Evolutionary conservation across 768 basidiomycete genomes (phyloP).

Genomic region (Multifurca ochricompacta): DNA sequence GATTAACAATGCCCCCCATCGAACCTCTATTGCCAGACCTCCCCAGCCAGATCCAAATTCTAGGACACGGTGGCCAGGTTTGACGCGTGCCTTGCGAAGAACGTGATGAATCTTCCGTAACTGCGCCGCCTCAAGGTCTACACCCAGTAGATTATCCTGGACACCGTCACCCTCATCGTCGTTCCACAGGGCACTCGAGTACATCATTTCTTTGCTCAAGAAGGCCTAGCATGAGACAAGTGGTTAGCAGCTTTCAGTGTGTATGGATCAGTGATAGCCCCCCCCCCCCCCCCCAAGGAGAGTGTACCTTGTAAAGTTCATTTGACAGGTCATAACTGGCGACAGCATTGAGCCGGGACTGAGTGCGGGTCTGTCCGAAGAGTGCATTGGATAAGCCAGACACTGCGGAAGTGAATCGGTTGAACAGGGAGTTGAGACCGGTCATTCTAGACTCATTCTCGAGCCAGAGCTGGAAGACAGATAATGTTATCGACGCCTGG

Average conservation of each 20-base stretch:
- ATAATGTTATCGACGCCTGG: too few relatives aligned
- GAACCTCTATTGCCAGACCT: slow-evolving; percentile 76
- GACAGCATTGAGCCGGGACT: slow-evolving; percentile 68
- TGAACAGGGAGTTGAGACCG: slow-evolving; percentile 23
- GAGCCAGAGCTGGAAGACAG: slow-evolving; percentile 27
- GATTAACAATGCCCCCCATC: slow-evolving; percentile 14
- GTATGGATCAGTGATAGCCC: not conserved
- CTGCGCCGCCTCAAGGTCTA: slow-evolving; percentile 77
- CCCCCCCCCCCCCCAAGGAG: too few relatives aligned
- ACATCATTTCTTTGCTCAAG: slow-evolving; percentile 89
- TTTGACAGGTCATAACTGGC: slow-evolving; percentile 95
- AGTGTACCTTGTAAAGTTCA: slow-evolving; percentile 64
- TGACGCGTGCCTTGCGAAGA: slow-evolving; percentile 66
- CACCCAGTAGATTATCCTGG: slow-evolving; percentile 52
- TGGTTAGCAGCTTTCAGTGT: not conserved
- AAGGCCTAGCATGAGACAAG: slow-evolving; percentile 46
- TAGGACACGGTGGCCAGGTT: slow-evolving; percentile 71
- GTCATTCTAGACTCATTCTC: slow-evolving; percentile 27
- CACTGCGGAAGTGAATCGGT: slow-evolving; percentile 22
- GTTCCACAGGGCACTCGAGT: slow-evolving; percentile 81
- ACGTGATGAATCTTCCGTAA: slow-evolving; percentile 77
- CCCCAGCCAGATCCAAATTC: slow-evolving; percentile 97
- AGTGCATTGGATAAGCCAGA: slow-evolving; percentile 50
- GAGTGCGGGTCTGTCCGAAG: slow-evolving; percentile 63
- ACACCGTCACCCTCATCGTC: slow-evolving; percentile 78